These are phyloP conservation scores for Globisporangium carolinianum DNA, from an alignment of 352 stramenopile species.

Conservation along the genomic window DNA sequence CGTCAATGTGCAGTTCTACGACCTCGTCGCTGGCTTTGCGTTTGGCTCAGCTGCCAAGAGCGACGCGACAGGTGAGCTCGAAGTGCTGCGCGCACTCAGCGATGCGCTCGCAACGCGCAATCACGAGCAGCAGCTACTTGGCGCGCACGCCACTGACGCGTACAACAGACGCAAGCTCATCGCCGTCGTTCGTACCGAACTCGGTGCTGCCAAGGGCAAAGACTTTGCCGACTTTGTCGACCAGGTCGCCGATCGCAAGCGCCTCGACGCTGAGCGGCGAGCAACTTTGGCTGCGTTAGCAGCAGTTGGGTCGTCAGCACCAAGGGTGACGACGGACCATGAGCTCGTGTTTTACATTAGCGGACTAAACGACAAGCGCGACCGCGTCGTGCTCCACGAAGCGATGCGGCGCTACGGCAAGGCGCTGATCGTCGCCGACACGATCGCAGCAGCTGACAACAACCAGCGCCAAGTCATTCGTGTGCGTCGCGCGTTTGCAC, in stretches of 20 bases:
- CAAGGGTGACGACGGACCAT: slow-evolving; percentile 15
- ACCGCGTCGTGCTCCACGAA: slow-evolving; percentile 87
- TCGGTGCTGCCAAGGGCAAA: slow-evolving; percentile 56
- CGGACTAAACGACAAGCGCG: slow-evolving; percentile 82
- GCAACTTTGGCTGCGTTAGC: slow-evolving; percentile 1
- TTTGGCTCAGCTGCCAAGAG: slow-evolving; percentile 6
- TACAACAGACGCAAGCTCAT: slow-evolving; percentile 50
- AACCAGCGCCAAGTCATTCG: slow-evolving; percentile 66
- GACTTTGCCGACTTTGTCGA: slow-evolving; percentile 74
- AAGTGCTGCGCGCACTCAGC: background rate
- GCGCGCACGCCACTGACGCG: slow-evolving; percentile 25
- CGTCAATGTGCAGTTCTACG: slow-evolving; percentile 24
- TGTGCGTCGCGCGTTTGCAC: slow-evolving; percentile 36
- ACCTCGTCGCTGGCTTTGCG: slow-evolving; percentile 28
- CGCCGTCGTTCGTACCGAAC: slow-evolving; percentile 38
- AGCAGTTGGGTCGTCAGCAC: slow-evolving; percentile 3
- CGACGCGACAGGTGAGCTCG: background rate
- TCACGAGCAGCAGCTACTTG: slow-evolving; percentile 13
- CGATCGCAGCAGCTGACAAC: slow-evolving; percentile 63
- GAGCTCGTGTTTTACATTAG: slow-evolving; percentile 67
- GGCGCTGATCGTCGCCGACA: slow-evolving; percentile 79
- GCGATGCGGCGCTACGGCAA: slow-evolving; percentile 81
- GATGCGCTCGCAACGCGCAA: slow-evolving; percentile 8
- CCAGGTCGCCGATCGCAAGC: slow-evolving; percentile 38
- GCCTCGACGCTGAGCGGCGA: slow-evolving; percentile 16